Base-by-base conservation (phyloP, 2,329 filamentous ascomycete species). In the Aspergillus fijiensis region DNA sequence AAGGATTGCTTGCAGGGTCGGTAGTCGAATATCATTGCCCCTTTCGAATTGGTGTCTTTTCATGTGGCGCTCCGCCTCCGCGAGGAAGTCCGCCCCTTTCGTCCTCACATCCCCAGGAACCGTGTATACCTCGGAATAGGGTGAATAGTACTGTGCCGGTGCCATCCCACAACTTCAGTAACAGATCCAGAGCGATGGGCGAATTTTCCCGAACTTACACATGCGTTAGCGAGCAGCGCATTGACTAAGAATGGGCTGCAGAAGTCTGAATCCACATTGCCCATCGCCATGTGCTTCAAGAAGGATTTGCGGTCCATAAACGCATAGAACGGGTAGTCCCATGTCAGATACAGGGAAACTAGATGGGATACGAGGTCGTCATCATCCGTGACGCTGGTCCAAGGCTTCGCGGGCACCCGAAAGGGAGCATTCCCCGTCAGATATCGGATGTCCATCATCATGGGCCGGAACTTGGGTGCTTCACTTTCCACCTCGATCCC, bases 301-400 rank as follows among this genome's bases (percentile, higher is more conserved):
- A 88, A 76, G 64, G 94, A 94, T 68, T 94, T 90, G 45, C 86
- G 81, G 69, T 90, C 91, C 70, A 96, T 93, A 42, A 94, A 81
- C 19, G 82, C 86, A 72, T 90, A 96, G 74, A 92, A 96, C n/a
- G 91, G 88, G 74, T 96, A 96, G 74, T 96, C 92, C 89, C 92
- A 96, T 67, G 87, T 90, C 75, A 96, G 96, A 77, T 96, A 96
- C 85, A 96, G 89, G 71, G 92, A 91, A 66, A 96, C 85, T 29
- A 96, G 83, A 75, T 96, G 92, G 11, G 87, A 85, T 60, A 96
- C 85, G 35, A 96, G 81, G 51, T 89, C 84, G 9, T 85, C 81
- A 71, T 96, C 91, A 52, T 85, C 82, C 1, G 90, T 96, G 31
- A 95, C 91, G 9, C 81, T 84, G 0, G 92, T 93, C 92, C 92